Evolutionary conservation across 2,329 filamentous ascomycete species (phyloP), one percentile per base, ranked within the genome.

Genomic region (Parastagonospora avenae): DNA sequence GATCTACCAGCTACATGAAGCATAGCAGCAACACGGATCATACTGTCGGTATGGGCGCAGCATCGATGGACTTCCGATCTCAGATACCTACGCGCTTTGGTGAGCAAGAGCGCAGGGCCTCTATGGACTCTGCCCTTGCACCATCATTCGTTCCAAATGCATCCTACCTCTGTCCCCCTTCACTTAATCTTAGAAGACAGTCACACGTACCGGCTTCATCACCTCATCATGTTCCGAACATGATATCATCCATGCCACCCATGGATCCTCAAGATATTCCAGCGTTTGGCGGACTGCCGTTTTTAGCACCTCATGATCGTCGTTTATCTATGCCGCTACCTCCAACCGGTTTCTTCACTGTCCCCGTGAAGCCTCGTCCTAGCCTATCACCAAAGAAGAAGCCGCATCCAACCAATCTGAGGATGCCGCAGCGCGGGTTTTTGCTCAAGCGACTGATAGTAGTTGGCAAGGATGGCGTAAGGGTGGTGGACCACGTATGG

Each of bases 401-500:
- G 14, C 4, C n/a, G 7, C 24, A 11, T 19, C 16, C 19, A 11
- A 11, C 4, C 9, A 40, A n/a, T 8, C 4, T 9, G 10, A n/a
- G 29, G 38, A 29, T 24, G 38, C 12, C 38, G 38, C 24, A 40
- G 14, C 6, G 37, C 35, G 10, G 11, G 29, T 29, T 59, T 12
- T 10, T 44, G 0, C 5, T 69, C 15, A 52, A 35, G 7, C 58
- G 60, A 10, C 50, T 68, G 4, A 45, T 66, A 2, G 55, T 70
- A 10, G 55, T 42, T 6, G 61, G 60, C 5, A 46, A 50, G n/a
- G 19, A 55, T 14, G 52, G 52, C 8, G 33, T 31, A 2, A n/a
- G 29, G 6, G 12, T 70, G 6, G 40, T 71, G 2, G 63, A 70
- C 33, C 60, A 61, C 37, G 35, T 27, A 5, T 68, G 63, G 59